Conservation (phyloP, 2,329 filamentous ascomycete species). For the Tolypocladium cylindrosporum region DNA sequence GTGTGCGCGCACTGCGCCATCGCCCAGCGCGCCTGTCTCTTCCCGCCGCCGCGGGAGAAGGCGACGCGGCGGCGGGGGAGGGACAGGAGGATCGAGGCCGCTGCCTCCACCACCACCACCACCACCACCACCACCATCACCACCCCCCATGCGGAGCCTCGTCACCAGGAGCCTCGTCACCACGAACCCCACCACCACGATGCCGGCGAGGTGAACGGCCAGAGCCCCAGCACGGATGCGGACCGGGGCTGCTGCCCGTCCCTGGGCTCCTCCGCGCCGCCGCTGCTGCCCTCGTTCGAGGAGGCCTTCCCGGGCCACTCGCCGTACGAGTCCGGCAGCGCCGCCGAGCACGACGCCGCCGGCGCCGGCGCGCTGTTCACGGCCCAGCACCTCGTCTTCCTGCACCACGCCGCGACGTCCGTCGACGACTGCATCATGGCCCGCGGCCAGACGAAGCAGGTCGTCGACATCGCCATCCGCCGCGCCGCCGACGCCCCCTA, state of each 20-base stretch:
- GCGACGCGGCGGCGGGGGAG: not conserved
- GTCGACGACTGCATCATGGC: constrained; percentile 12
- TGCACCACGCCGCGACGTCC: constrained; percentile 23
- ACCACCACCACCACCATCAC: too few relatives aligned
- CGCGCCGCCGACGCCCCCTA: constrained; percentile 27
- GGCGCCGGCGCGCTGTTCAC: constrained; percentile 14
- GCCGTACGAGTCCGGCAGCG: not conserved
- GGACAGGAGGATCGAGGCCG: not conserved
- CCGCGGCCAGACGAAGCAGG: constrained; percentile 9
- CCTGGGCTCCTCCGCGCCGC: not conserved
- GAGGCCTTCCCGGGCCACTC: constrained; percentile 4
- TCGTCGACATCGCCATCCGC: constrained; percentile 21
- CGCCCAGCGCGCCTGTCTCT: constrained; percentile 25
- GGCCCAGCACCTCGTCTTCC: constrained; percentile 27
- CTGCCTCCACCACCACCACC: not conserved
- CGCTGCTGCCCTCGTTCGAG: constrained; percentile 1
- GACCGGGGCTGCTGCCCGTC: not conserved
- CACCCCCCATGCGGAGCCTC: constrained; percentile 1
- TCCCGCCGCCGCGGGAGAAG: constrained; percentile 9
- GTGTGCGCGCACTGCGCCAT: constrained; percentile 28
- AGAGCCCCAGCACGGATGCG: not conserved
- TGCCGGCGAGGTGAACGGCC: not conserved
- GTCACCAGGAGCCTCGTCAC: not conserved
- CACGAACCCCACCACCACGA: not conserved
- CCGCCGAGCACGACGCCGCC: not conserved